phyloP scores from a whole-genome alignment of 805 yeast genomes.

The Starmerella stigmatis region DNA sequence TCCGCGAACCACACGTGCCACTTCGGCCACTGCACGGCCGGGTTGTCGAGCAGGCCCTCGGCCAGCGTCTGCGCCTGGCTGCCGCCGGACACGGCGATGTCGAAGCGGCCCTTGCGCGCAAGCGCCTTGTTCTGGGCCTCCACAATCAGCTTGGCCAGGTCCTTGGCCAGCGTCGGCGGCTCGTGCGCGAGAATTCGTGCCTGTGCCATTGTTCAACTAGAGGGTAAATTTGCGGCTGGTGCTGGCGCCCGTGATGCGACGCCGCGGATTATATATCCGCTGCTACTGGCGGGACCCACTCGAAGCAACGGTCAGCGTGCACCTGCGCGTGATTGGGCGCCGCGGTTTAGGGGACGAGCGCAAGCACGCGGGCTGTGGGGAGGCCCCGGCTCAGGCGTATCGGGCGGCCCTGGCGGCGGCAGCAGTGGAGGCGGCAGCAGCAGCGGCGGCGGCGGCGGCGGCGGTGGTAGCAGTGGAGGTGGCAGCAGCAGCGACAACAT shows the following conservation, averaged over 20 bases:
- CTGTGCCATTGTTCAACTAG: conserved; percentile 4
- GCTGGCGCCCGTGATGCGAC: background rate
- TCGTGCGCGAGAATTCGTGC: conserved; percentile 30
- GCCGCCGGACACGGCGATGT: conserved; percentile 84
- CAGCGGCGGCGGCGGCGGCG: background rate
- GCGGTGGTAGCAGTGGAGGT: background rate
- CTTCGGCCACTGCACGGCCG: conserved; percentile 29
- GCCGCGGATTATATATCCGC: conserved; percentile 2
- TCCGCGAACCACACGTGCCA: conserved; percentile 72
- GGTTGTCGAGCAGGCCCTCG: conserved; percentile 54
- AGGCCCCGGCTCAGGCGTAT: no score
- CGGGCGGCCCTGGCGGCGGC: no score
- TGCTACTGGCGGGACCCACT: background rate
- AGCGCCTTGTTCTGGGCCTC: conserved; percentile 54
- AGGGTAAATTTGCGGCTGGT: no score
- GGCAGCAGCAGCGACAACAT: background rate
- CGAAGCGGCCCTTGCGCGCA: conserved; percentile 39
- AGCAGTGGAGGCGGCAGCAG: background rate
- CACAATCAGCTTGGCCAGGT: conserved; percentile 56
- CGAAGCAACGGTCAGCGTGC: background rate
- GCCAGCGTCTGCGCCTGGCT: conserved; percentile 64
- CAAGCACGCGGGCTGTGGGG: no score
- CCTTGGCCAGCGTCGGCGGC: conserved; percentile 49
- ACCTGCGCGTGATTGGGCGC: conserved; percentile 2
- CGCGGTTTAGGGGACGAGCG: background rate